Conservation (phyloP, 306 rosid species). For the Prunus salicina region DNA sequence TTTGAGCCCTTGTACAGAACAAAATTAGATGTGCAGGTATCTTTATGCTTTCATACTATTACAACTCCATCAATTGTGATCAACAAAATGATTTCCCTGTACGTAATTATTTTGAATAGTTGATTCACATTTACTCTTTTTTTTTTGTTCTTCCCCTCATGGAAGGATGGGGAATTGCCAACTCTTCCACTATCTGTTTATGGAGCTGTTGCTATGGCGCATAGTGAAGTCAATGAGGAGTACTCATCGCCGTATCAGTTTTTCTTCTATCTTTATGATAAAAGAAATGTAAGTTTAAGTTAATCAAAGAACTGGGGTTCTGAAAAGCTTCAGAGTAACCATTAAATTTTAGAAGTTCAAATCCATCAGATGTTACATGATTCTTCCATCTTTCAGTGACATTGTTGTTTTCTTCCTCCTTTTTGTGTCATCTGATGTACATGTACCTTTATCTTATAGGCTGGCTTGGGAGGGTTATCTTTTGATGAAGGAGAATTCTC, state of each 20-base stretch:
- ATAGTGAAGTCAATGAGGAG: conserved; percentile 80
- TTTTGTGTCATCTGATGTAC: background rate
- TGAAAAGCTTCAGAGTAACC: background rate
- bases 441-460: conserved; percentile 34
- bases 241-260: conserved; percentile 86
- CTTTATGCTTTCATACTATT: conserved; percentile 7
- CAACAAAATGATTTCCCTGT: background rate
- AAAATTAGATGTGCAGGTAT: conserved; percentile 76
- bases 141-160: conserved; percentile 6
- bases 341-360: conserved; percentile 8
- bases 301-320: background rate
- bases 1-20: conserved; percentile 90
- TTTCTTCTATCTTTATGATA: conserved; percentile 89
- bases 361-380: background rate
- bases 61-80: conserved; percentile 13
- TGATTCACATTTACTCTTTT: background rate
- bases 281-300: conserved; percentile 64
- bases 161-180: conserved; percentile 94
- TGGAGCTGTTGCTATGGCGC: conserved; percentile 96
- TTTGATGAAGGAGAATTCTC: conserved; percentile 97
- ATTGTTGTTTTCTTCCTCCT: background rate
- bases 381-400: conserved; percentile 3
- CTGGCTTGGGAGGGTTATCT: conserved; percentile 98
- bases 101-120: conserved; percentile 6
- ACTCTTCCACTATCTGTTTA: conserved; percentile 91